Evolutionary conservation across 352 stramenopile genomes (phyloP), one percentile per base, ranked within the genome.

Genomic region (Aphanomyces stellatus): DNA sequence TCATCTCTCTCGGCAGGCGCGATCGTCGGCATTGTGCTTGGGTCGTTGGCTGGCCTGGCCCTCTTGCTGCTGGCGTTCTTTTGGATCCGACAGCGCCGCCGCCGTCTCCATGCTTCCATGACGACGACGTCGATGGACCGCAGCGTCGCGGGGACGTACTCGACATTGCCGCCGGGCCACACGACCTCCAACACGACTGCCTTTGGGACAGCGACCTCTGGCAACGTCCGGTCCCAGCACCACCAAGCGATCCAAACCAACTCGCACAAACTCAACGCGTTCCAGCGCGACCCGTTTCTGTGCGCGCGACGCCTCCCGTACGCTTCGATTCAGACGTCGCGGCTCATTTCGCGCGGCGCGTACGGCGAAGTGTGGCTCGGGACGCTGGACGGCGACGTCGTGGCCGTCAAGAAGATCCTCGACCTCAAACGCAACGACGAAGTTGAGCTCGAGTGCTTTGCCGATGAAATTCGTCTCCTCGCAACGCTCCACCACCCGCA

Each of bases 281-380:
- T 93, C 61, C 81, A 91, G 71, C 53, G 71, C 11, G 81, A 91
- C 56, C 65, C 79, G 51, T 76, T 74, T 46, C 76, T 93, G 13
- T 71, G 72, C 6, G 51, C 69, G 0, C 75, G 75, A 37, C 80
- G 80, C 27, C 88, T 93, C 49, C 71, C 85, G 40, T 90, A 91
- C 73, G 79, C 75, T 13, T 81, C 80, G 25, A 65, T 93, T 41
- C 88, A 85, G 61, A 88, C 88, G 61, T 90, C 80, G 40, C 83
- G 85, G 10, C 73, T 93, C 30, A 65, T 93, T 8, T 85, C 82
- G 4, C 90, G 91, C 57, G 85, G 85, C 65, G 85, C 81, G 24
- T 91, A 82, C 41, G 85, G 85, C 7, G 82, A 93, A 60, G 85
- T 93, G 10, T 93, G 82, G 82, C 62, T 90, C n/a, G 82, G 85